Evolutionary conservation across 805 yeast species (phyloP), one percentile per base, ranked within the genome.

Genomic region (Saccharomycopsis synnaedendra): DNA sequence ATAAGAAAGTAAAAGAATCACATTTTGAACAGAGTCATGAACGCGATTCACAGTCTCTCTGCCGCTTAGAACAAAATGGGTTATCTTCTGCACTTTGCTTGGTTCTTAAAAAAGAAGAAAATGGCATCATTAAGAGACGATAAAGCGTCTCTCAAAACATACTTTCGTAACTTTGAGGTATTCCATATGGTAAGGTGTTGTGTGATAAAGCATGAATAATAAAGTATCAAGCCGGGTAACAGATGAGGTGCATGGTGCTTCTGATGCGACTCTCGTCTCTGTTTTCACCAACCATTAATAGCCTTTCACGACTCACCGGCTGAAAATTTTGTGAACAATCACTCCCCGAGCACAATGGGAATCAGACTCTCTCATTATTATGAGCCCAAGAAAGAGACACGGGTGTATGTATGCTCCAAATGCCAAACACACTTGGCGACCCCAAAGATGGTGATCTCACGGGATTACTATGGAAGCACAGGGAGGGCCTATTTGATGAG

Each of bases 401-500:
- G 19, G 19, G 54, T 67, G 44, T 70, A 64, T 55, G 69, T 68
- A 36, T 70, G 75, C 53, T 49, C 56, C 36, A 41, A 53, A 28
- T 70, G 75, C 58, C 58, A 60, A 51, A 66, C 75, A 1, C 75
- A 71, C 51, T 58, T 70, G 6, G 63, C 74, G 6, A 52, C 61
- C 8, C 58, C 61, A 31, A 55, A 56, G 33, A 61, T 65, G 49
- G 61, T 70, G 33, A 49, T 65, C 42, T 68, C 74, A 7, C 63
- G 66, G 55, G 72, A 70, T 43, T 80, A 79, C 56, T 62, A 65
- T 28, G 86, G 85, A 1, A 65, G 66, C 40, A 66, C 74, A 1
- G 86, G 87, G 0, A 70, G 70, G 45, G 86, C 84, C 1, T 70
- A 67, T 53, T 61, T 80, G 39, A 75, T 80, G 68, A 41, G 63